Conservation (phyloP, 2,329 filamentous ascomycete species). For the Ophiostoma australiae region DNA sequence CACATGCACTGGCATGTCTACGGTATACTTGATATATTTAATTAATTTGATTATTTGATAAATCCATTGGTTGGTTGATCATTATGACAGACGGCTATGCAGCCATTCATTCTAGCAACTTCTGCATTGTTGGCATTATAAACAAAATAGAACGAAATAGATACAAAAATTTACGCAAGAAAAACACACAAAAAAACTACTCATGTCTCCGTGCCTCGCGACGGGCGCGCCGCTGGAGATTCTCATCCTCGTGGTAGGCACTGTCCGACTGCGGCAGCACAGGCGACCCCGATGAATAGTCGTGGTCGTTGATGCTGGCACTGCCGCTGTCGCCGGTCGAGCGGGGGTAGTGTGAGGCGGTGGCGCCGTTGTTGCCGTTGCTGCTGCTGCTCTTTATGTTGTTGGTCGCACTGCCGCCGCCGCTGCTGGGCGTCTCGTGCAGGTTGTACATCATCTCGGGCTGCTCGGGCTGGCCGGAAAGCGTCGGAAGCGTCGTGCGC, state of each 20-base stretch:
- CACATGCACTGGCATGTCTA: not conserved
- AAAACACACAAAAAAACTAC: not conserved
- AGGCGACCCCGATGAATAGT: conserved; percentile 12
- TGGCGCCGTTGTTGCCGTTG: not conserved
- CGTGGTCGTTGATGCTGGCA: conserved; percentile 8
- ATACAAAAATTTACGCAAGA: not conserved
- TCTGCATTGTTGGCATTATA: too few species aligned
- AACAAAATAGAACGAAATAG: not conserved
- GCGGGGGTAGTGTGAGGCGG: not conserved
- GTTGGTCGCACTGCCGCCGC: too few species aligned
- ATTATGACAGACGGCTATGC: too few species aligned
- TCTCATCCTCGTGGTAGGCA: not conserved
- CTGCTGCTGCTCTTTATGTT: not conserved
- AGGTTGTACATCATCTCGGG: conserved; percentile 12
- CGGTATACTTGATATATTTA: not conserved
- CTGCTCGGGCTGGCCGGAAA: conserved; percentile 3
- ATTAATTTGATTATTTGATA: not conserved
- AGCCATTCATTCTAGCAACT: not conserved
- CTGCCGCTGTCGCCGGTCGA: not conserved
- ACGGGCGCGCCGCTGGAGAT: not conserved
- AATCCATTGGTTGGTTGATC: not conserved
- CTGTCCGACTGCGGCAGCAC: not conserved
- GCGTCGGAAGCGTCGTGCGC: too few species aligned
- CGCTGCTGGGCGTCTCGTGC: not conserved
- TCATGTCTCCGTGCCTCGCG: not conserved